Base-by-base conservation (phyloP, 1,139 yeast genomes). In the Hanseniaspora gamundiae region DNA sequence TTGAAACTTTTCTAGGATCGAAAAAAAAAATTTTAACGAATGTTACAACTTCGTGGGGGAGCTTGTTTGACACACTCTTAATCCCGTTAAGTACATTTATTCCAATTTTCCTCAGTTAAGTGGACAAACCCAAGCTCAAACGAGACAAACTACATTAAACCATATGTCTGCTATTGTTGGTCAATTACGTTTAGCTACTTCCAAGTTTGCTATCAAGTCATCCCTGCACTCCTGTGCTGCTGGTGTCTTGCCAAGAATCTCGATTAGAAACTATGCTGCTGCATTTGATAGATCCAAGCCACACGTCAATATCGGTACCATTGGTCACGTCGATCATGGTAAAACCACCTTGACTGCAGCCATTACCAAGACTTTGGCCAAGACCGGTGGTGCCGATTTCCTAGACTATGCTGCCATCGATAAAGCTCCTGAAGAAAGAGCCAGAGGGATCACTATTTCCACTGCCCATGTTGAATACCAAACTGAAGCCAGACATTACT, bases 381-480 rank as follows among this genome's bases (percentile, higher is more conserved):
- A 74, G 57, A 74, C 74, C 60, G 97, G 97, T 62, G 95, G 94
- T 62, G 97, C 97, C 51, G 71, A 70, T 58, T 91, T 88, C 75
- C 75, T 87, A 71, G 97, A 91, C 66, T 91, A 91, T 65, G 74
- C 86, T 47, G 69, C 96, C 50, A 91, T 91, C 61, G 98, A 91
- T 70, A 85, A 86, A 70, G 98, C 98, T 44, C 98, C 98, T 53
- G 98, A 91, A 73, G 98, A 91, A 75, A 82, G 95, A 72, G 97
- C 95, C 47, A 87, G 98, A 76, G 98, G 98, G 78, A 91, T 91
- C 67, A 91, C 98, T 53, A 91, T 91, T 62, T 86, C 96, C 46
- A 81, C 96, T 58, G 96, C 96, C 45, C 96, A 88, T 62, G 95
- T 87, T 58, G 96, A 87, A 70, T 87, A 87, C 68, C 88, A 84